phyloP scores from a whole-genome alignment of 345 rosid species.

The Citrus hindsii region DNA sequence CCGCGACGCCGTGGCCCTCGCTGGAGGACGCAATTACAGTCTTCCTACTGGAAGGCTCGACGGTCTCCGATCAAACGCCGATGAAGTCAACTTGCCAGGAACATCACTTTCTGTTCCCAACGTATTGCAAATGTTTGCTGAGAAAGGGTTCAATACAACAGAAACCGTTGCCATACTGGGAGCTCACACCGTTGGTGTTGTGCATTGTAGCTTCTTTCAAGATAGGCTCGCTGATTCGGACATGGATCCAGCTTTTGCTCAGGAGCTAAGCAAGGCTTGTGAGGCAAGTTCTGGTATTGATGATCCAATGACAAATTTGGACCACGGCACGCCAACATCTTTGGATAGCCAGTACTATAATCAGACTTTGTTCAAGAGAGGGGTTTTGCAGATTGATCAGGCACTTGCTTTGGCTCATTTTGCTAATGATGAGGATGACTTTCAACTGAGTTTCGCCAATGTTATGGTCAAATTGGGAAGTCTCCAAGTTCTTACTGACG shows the following conservation, averaged over 20 bases:
- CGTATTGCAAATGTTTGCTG: constrained; percentile 30
- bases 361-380: constrained; percentile 40
- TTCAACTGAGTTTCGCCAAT: constrained; percentile 38
- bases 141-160: constrained; percentile 34
- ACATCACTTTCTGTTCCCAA: constrained; percentile 35
- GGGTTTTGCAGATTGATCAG: constrained; percentile 60
- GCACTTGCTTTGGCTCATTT: constrained; percentile 35
- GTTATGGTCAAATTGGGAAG: constrained; percentile 63
- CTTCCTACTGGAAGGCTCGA: constrained; percentile 65
- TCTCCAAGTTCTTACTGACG: constrained; percentile 43
- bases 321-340: constrained; percentile 41
- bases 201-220: constrained; percentile 51
- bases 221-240: constrained; percentile 55
- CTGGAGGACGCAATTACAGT: constrained; percentile 45
- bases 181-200: constrained; percentile 67
- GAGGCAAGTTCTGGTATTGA: constrained; percentile 2
- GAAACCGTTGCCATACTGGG: constrained; percentile 78
- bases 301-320: constrained; percentile 49
- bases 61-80: constrained; percentile 41
- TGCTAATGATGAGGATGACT: constrained; percentile 25
- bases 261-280: constrained; percentile 36
- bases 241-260: constrained; percentile 41
- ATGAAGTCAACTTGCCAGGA: constrained; percentile 57
- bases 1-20: constrained; percentile 50
- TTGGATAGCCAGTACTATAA: constrained; percentile 50